Percentiles rank a stretch among this genome's conserved stretches.
Conservation (phyloP, 768 basidiomycete genomes). For the Galerina marginata region DNA sequence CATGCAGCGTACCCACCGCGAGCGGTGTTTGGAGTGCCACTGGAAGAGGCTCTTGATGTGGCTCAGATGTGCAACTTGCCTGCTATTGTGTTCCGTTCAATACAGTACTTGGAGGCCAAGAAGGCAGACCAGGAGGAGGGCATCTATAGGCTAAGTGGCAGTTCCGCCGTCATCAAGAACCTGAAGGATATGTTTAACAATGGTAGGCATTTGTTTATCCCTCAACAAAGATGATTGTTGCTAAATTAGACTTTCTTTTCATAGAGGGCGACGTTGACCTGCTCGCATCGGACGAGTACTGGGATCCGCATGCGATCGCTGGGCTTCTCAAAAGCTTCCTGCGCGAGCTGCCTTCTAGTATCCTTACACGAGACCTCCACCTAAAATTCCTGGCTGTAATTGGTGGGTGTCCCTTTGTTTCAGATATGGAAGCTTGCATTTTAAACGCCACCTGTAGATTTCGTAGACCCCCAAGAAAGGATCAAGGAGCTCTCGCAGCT, state of each 20-base stretch:
- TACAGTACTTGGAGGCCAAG: conserved; percentile 94
- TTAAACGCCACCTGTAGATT: conserved; percentile 56
- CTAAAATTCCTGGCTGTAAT: conserved; percentile 91
- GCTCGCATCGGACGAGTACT: conserved; percentile 85
- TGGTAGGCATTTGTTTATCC: conserved; percentile 54
- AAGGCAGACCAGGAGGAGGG: conserved; percentile 97
- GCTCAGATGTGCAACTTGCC: conserved; percentile 91
- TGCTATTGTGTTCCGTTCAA: conserved; percentile 92
- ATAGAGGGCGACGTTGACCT: conserved; percentile 96
- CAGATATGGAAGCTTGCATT: conserved; percentile 12
- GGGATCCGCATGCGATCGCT: conserved; percentile 98
- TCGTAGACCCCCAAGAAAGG: conserved; percentile 86
- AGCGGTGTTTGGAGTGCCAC: conserved; percentile 86
- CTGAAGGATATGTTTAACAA: conserved; percentile 92
- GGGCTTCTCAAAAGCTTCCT: conserved; percentile 93
- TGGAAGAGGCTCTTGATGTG: conserved; percentile 88
- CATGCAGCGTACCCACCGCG: conserved; percentile 52
- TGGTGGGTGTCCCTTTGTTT: conserved; percentile 57
- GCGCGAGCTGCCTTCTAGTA: conserved; percentile 90
- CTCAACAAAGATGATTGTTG: conserved; percentile 3
- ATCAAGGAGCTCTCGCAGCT: conserved; percentile 86
- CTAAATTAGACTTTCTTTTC: conserved; percentile 15
- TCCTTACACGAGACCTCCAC: conserved; percentile 92
- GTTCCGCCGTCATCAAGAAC: conserved; percentile 92
- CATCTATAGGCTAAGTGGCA: conserved; percentile 94